Percentiles rank a stretch among this genome's conserved stretches.
Evolutionary conservation across 257 asterid genomes (phyloP).

Genomic region (Mitragyna speciosa): DNA sequence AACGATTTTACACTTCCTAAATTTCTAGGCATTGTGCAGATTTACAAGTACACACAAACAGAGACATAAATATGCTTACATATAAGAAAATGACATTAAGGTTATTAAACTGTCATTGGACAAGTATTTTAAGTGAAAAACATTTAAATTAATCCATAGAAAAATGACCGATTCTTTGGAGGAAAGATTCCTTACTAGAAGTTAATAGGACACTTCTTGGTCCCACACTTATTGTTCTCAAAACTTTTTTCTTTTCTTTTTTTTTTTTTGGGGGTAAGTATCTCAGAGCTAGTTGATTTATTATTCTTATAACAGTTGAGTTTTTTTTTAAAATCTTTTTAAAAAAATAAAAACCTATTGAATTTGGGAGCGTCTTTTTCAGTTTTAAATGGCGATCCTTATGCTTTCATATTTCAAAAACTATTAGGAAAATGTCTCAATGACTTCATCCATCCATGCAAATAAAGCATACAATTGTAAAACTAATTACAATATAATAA

Average conservation of each 20-base stretch:
- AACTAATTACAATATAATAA: no score
- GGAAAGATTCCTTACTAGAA: not conserved
- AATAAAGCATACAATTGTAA: no score
- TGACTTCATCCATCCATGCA: not conserved
- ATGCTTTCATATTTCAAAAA: no score
- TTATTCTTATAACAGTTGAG: no score
- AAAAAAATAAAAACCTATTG: no score
- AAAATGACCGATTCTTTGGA: not conserved
- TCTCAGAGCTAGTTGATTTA: no score
- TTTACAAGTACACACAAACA: not conserved
- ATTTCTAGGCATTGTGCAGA: not conserved
- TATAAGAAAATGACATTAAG: not conserved
- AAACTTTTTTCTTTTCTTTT: no score
- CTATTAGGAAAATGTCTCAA: not conserved
- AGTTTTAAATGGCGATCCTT: no score
- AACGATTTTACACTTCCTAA: no score
- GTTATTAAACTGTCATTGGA: not conserved
- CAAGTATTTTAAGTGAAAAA: not conserved
- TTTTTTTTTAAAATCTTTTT: no score
- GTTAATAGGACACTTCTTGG: not conserved
- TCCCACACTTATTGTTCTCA: not conserved
- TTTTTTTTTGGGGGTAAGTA: no score
- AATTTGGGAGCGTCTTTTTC: no score
- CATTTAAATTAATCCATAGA: not conserved
- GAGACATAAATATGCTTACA: not conserved